These are phyloP conservation scores for Boletales sp. DNA, from an alignment of 768 basidiomycete genomes.

Conservation along the genomic window DNA sequence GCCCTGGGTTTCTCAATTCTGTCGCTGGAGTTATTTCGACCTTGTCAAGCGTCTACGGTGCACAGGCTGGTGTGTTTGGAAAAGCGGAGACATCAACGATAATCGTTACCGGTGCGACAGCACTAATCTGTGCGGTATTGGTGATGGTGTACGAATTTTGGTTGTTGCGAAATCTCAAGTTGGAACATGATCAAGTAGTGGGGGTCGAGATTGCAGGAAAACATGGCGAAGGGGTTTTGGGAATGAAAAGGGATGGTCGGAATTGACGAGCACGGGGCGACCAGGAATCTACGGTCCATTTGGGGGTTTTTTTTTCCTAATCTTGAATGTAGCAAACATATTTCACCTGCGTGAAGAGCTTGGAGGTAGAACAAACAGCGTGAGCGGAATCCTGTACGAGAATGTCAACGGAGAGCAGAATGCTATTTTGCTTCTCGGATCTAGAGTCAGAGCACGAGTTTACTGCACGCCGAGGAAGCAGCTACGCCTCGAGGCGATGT, in stretches of 20 bases:
- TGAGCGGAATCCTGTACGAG: slow-evolving; percentile 1
- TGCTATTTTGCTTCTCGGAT: slow-evolving; percentile 6
- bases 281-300: neutral
- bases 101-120: slow-evolving; percentile 40
- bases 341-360: neutral
- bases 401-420: slow-evolving; percentile 1
- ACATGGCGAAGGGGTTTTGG: slow-evolving; percentile 41
- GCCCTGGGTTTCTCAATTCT: slow-evolving; percentile 57
- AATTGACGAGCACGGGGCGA: neutral
- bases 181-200: slow-evolving; percentile 38
- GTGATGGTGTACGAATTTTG: slow-evolving; percentile 42
- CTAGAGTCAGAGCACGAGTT: slow-evolving; percentile 15
- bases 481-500: slow-evolving; percentile 20
- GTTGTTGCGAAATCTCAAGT: slow-evolving; percentile 41
- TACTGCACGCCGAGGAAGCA: slow-evolving; percentile 10
- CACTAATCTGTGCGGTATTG: slow-evolving; percentile 41
- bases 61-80: slow-evolving; percentile 44
- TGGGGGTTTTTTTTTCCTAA: neutral
- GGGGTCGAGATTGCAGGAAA: slow-evolving; percentile 42
- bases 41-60: slow-evolving; percentile 47
- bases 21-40: slow-evolving; percentile 55
- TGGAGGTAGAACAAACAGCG: neutral
- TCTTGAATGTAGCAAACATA: neutral
- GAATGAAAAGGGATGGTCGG: slow-evolving; percentile 1
- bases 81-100: slow-evolving; percentile 43